phyloP scores from a whole-genome alignment of 352 stramenopile genomes.

The Pelagophyceae sp. region DNA sequence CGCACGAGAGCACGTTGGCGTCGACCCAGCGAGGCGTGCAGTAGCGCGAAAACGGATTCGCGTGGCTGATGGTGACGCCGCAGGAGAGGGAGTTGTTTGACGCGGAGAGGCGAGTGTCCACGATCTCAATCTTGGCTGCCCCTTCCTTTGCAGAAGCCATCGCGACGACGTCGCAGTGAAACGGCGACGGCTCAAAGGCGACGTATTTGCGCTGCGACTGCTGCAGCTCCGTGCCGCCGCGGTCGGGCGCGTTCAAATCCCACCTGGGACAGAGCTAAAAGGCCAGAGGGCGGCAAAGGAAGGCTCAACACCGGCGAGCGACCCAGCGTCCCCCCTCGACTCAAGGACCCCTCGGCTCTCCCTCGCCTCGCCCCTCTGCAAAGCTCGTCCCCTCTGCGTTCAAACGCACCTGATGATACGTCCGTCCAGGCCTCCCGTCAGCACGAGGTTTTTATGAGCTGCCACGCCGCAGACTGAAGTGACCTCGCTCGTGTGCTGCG shows the following conservation, averaged over 20 bases:
- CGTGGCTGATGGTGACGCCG: background rate
- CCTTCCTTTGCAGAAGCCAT: background rate
- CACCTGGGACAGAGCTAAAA: too few relatives aligned
- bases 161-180: background rate
- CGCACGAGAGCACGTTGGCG: background rate
- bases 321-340: too few relatives aligned
- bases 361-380: too few relatives aligned
- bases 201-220: background rate
- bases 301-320: too few relatives aligned
- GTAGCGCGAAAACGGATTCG: background rate
- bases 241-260: too few relatives aligned
- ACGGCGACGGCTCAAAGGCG: background rate
- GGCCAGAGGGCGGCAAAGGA: too few relatives aligned
- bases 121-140: background rate
- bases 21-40: background rate
- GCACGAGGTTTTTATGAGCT: background rate
- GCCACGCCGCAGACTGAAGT: background rate
- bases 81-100: too few relatives aligned
- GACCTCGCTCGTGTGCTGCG: background rate
- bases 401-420: background rate
- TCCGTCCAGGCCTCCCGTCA: background rate
- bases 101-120: background rate
- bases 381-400: too few relatives aligned
- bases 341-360: too few relatives aligned
- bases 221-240: too few relatives aligned